Evolutionary conservation across 805 yeast species (phyloP).

Genomic region (Yarrowia keelungensis): DNA sequence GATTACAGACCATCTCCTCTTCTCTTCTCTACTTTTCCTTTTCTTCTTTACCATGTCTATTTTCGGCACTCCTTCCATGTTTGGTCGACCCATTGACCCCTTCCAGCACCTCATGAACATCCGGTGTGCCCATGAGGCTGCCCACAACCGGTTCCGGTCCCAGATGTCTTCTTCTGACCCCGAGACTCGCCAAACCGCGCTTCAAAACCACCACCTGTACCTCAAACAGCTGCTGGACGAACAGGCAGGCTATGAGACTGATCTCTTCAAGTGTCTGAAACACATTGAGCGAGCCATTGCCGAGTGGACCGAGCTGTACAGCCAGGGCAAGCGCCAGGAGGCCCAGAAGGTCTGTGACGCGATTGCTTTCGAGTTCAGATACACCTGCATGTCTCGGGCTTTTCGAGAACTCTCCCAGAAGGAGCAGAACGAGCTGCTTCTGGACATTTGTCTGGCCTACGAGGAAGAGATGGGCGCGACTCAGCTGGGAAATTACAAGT

Average conservation of each 20-base stretch:
- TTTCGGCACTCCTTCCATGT: constrained; percentile 9
- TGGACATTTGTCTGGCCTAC: constrained; percentile 14
- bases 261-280: constrained; percentile 18
- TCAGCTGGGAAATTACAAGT: neutral
- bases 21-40: constrained; percentile 5
- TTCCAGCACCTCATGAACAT: constrained; percentile 30
- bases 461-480: constrained; percentile 4
- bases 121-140: constrained; percentile 7
- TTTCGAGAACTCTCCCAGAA: neutral
- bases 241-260: constrained; percentile 11
- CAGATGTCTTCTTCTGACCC: neutral
- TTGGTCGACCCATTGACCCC: constrained; percentile 19
- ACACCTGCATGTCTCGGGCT: neutral
- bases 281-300: neutral
- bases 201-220: neutral
- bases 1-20: neutral
- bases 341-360: constrained; percentile 1
- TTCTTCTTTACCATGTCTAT: neutral
- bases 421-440: constrained; percentile 13
- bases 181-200: neutral
- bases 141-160: constrained; percentile 5
- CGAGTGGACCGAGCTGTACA: constrained; percentile 2
- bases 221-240: constrained; percentile 23
- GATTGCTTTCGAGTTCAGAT: constrained; percentile 7
- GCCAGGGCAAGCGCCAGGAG: neutral